Conservation (phyloP, 2,329 filamentous ascomycete genomes). For the Clonostachys sp. region DNA sequence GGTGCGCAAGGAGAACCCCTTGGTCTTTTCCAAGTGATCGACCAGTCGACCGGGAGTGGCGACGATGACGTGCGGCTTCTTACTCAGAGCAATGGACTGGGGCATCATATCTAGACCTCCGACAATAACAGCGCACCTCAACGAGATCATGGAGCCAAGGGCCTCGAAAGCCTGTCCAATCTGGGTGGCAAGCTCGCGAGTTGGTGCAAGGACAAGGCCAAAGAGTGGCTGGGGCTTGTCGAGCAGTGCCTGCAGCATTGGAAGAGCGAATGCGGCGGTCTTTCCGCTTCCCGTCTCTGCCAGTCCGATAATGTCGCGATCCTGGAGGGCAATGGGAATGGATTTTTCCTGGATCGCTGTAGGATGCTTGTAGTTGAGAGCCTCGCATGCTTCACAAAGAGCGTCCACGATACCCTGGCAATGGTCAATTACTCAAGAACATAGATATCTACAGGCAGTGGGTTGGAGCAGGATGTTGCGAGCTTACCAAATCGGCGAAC, state of each 20-base stretch:
- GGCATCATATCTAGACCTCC: conserved; percentile 95
- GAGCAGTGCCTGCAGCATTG: conserved; percentile 86
- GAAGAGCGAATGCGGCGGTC: conserved; percentile 90
- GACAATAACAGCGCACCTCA: conserved; percentile 80
- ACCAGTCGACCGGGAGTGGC: conserved; percentile 86
- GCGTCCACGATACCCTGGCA: conserved; percentile 73
- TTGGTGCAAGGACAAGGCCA: conserved; percentile 87
- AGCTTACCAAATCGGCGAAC: conserved; percentile 59
- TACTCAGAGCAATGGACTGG: conserved; percentile 86
- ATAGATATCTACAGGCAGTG: too few species aligned
- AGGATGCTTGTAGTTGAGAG: conserved; percentile 76
- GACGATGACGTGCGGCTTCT: conserved; percentile 91
- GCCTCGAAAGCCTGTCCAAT: conserved; percentile 86
- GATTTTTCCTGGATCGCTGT: conserved; percentile 86
- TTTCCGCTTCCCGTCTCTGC: conserved; percentile 96
- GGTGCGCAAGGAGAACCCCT: conserved; percentile 80
- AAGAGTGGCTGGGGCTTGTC: conserved; percentile 83
- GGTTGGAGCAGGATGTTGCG: neutral
- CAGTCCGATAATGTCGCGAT: conserved; percentile 85
- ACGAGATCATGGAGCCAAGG: conserved; percentile 80
- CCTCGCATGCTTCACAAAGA: conserved; percentile 82
- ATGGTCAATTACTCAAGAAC: conserved; percentile 1
- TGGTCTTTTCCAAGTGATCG: conserved; percentile 94
- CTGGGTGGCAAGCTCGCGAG: conserved; percentile 87
- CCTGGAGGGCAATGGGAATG: conserved; percentile 75